Base-by-base conservation (phyloP, 768 basidiomycete genomes). In the Cyathus striatus region DNA sequence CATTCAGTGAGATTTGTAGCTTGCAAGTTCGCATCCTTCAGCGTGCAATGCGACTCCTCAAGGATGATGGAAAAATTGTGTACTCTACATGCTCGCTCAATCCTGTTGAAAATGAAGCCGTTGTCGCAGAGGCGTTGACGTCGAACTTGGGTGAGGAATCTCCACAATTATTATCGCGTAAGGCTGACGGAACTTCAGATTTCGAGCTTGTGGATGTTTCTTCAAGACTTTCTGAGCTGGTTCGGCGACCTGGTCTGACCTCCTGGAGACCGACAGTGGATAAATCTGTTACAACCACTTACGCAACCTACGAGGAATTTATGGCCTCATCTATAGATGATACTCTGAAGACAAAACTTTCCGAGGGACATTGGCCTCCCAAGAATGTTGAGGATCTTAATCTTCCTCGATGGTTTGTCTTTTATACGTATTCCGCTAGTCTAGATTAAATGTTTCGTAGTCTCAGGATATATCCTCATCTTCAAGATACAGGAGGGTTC, bases 81-180 rank as follows among this genome's bases (percentile, higher is more conserved):
- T 99, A 98, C 60, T 98, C 96, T 4, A 99, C 96, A 0, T 98
- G 96, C 56, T 97, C 94, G 0, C 70, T 98, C 50, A 98, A 98
- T 60, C 96, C 96, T 1, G 76, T 92, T 10, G 96, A 99, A 64
- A 97, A 99, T 58, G 96, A 99, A 61, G 91, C 96, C 6, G 95
- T 98, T 47, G 70, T 98, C 24, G 86, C 90, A 1, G 83, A 87
- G 34, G 92, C 90, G 0, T 70, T 98, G 26, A 79, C 78, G 46
- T 61, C 71, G 1, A 78, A 84, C 46, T 75, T 80, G 18, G 88
- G 92, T 86, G 32, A 26, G 70, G 59, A 30, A 5, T 9, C 4
- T 7, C 40, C 22, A 20, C 5, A 21, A 4, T 16, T n/a, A 4
- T 26, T n/a, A n/a, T n/a, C n/a, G n/a, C n/a, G n/a, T n/a, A n/a